phyloP scores from a whole-genome alignment of 345 rosid species.

The Corchorus olitorius region DNA sequence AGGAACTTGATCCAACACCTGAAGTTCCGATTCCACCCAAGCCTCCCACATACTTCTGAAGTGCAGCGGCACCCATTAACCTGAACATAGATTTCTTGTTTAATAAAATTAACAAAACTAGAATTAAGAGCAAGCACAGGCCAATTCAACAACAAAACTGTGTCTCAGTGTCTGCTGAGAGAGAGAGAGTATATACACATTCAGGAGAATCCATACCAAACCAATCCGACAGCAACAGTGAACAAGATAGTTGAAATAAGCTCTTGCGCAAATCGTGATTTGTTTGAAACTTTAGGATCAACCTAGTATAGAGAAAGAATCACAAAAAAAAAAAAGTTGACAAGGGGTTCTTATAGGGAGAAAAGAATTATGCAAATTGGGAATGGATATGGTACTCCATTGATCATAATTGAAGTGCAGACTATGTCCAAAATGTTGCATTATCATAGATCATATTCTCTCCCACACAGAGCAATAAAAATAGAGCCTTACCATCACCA shows the following conservation, averaged over 20 bases:
- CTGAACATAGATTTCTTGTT: conserved; percentile 42
- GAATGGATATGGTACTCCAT: background rate
- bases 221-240: conserved; percentile 79
- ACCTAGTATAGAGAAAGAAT: conserved; percentile 52
- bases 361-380: background rate
- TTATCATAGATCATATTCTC: background rate
- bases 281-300: conserved; percentile 79
- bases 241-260: conserved; percentile 87
- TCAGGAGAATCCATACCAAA: conserved; percentile 61
- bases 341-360: background rate
- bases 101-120: conserved; percentile 19
- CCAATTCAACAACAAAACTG: background rate
- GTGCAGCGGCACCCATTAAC: conserved; percentile 95
- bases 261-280: conserved; percentile 85
- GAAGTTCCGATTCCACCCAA: conserved; percentile 97
- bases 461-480: background rate
- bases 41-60: conserved; percentile 91
- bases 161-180: background rate
- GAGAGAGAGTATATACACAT: conserved; percentile 2
- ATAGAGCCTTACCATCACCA: conserved; percentile 70
- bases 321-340: conserved; percentile 3
- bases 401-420: background rate
- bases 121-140: conserved; percentile 14
- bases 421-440: background rate
- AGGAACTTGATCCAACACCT: conserved; percentile 95